Conservation (phyloP, 2,329 filamentous ascomycete species). For the Colletotrichum orchidophilum region DNA sequence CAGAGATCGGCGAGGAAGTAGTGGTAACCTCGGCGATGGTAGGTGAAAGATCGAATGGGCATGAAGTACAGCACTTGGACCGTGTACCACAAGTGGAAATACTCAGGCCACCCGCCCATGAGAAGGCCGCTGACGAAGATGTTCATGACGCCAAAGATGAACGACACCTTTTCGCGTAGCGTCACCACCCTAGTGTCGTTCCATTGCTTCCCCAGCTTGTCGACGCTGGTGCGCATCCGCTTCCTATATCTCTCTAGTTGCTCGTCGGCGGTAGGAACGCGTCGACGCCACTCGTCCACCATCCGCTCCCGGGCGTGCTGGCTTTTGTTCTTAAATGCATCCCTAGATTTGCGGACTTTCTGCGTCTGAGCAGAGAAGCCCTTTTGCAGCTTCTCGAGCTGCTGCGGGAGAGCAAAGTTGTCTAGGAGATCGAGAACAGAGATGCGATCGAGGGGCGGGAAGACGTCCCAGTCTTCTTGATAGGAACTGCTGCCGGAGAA, state of each 20-base stretch:
- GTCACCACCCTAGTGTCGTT: constrained; percentile 91
- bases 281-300: constrained; percentile 90
- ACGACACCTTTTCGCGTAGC: constrained; percentile 90
- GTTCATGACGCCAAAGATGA: constrained; percentile 96
- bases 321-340: constrained; percentile 80
- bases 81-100: constrained; percentile 94
- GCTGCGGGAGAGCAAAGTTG: constrained; percentile 89
- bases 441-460: constrained; percentile 88
- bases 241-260: constrained; percentile 90
- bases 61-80: constrained; percentile 91
- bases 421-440: constrained; percentile 94
- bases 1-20: constrained; percentile 98
- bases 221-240: constrained; percentile 89
- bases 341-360: constrained; percentile 83
- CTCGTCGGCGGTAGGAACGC: constrained; percentile 88
- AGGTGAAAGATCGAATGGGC: constrained; percentile 93
- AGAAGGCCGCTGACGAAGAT: constrained; percentile 97
- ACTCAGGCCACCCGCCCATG: constrained; percentile 84
- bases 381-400: constrained; percentile 89
- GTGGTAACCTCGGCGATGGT: constrained; percentile 90
- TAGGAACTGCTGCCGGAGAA: constrained; percentile 88
- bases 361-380: constrained; percentile 84
- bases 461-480: constrained; percentile 87
- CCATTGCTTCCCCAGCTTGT: constrained; percentile 86
- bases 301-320: constrained; percentile 86